Base-by-base conservation (phyloP, 129 eudicot species). In the Deinandra increscens region DNA sequence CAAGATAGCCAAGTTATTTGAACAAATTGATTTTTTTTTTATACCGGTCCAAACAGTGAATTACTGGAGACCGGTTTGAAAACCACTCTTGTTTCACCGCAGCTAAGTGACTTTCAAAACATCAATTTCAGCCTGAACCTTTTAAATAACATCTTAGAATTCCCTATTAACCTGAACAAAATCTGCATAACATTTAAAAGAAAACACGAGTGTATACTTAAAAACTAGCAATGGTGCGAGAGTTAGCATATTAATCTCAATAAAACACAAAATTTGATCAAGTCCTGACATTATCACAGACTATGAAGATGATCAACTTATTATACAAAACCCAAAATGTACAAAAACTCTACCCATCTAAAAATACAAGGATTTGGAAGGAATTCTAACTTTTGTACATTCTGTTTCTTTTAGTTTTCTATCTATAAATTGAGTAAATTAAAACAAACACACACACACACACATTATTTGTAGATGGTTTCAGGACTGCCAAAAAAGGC, bases 401-500 rank as follows among this genome's bases (percentile, higher is more conserved):
- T 26, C 58, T 3, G 14, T 71, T 26, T 60, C 12, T 44, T 33
- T 59, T 33, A 31, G 5, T 20, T 60, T 60, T 60, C 58, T 71
- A 22, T 70, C 38, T 70, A 17, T 36, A 18, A 26, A 50, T 22
- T 9, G 55, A 68, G 49, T 50, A 53, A 69, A 58, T 26, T 26
- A 1, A 65, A n/a, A n/a, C n/a, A n/a, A n/a, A n/a, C 59, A 42
- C 65, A 50, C 19, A 39, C 45, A 42, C 8, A 31, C 8, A 59
- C 22, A 74, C 3, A 9, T 26, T 61, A 62, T 33, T 58, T 60
- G 45, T 18, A 34, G 33, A 61, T 55, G 73, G 49, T 39, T 36
- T 86, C 83, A 91, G 2, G 91, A 78, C 74, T 89, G 91, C 98
- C 98, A 93, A 83, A 93, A 89, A 39, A 76, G 75, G 37, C 66